These are phyloP conservation scores for Patellifolia procumbens DNA, from an alignment of 179 eudicot genomes.

Conservation along the genomic window DNA sequence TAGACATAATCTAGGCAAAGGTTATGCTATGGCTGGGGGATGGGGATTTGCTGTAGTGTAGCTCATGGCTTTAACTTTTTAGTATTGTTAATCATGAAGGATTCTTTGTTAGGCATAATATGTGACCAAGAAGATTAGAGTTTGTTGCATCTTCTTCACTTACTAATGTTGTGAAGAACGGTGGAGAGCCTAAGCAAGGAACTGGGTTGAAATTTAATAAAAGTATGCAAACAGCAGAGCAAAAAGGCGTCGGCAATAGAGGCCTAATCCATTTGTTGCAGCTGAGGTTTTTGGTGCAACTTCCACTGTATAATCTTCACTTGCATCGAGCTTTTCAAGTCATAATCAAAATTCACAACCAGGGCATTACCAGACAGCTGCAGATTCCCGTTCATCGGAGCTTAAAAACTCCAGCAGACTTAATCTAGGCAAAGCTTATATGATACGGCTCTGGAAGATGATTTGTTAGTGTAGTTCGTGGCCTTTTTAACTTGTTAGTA, in stretches of 20 bases:
- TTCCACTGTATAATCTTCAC: constrained; percentile 38
- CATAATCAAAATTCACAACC: constrained; percentile 34
- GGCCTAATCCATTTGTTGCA: constrained; percentile 39
- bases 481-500: neutral
- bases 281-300: constrained; percentile 38
- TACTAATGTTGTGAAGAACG: constrained; percentile 28
- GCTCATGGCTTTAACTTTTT: neutral
- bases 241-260: constrained; percentile 31
- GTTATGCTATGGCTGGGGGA: constrained; percentile 23
- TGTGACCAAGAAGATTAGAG: neutral
- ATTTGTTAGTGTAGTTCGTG: constrained; percentile 10
- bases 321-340: constrained; percentile 37
- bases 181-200: constrained; percentile 47
- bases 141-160: too few relatives aligned
- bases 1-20: constrained; percentile 40
- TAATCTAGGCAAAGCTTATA: constrained; percentile 38
- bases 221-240: constrained; percentile 43
- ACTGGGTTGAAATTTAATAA: constrained; percentile 46
- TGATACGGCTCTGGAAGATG: constrained; percentile 24
- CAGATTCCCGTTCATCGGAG: constrained; percentile 32
- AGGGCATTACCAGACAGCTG: constrained; percentile 31
- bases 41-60: constrained; percentile 12
- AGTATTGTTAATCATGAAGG: neutral
- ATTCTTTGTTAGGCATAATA: neutral
- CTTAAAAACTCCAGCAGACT: constrained; percentile 38